Conservation (phyloP, 1,284 basidiomycete species). For the Microbotryomycetes sp. region DNA sequence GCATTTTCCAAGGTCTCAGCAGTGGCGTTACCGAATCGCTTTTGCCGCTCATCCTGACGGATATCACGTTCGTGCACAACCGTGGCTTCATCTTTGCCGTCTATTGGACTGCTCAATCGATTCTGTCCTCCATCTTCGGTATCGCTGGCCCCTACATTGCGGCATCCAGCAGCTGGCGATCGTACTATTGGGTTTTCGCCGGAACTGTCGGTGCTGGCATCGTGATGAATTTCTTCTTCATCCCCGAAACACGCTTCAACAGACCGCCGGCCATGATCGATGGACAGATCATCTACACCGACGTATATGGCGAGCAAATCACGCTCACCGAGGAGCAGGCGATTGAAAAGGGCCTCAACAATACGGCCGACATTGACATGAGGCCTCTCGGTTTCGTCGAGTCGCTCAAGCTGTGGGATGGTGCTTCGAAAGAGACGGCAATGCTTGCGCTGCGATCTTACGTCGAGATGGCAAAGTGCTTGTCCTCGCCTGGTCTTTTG, state of each 20-base stretch:
- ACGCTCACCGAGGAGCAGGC: neutral
- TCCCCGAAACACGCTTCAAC: slow-evolving; percentile 1
- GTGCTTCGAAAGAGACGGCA: neutral
- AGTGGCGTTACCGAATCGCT: slow-evolving; percentile 1
- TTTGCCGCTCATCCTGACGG: neutral
- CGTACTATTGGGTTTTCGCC: neutral
- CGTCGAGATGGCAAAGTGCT: slow-evolving; percentile 1
- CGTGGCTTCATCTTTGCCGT: neutral
- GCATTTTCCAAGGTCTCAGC: neutral
- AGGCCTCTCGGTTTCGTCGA: neutral
- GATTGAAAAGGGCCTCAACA: neutral
- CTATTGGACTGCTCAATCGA: neutral
- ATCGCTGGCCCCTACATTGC: neutral
- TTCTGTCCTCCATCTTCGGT: neutral
- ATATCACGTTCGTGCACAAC: neutral
- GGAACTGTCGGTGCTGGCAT: neutral
- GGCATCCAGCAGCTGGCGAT: neutral
- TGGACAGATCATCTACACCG: neutral
- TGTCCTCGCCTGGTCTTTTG: neutral
- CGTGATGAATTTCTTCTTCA: slow-evolving; percentile 1
- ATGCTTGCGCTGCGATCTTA: neutral
- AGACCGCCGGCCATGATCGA: neutral
- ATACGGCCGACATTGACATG: neutral
- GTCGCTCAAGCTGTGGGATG: neutral
- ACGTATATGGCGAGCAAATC: slow-evolving; percentile 2